Conservation (phyloP, 2,329 filamentous ascomycete genomes). For the Elsinoe fawcettii region DNA sequence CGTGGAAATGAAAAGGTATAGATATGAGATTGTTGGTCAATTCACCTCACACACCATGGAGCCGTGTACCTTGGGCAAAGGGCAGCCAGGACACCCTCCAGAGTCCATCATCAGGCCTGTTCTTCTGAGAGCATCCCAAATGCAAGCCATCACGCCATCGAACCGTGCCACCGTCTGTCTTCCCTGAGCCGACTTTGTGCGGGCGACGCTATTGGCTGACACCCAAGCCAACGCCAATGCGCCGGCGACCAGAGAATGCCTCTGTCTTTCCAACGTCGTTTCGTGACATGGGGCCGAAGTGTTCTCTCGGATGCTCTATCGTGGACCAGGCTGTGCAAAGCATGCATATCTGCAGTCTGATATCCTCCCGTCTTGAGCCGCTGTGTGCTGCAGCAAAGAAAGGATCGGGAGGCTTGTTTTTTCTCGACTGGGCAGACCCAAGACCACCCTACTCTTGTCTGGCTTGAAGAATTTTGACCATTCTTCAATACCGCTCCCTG, state of each 20-base stretch:
- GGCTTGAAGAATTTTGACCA: too few relatives aligned
- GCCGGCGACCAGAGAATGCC: neutral
- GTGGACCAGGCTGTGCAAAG: neutral
- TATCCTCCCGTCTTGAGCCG: neutral
- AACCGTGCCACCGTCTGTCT: neutral
- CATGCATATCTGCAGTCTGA: neutral
- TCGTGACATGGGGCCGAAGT: neutral
- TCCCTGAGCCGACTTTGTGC: neutral
- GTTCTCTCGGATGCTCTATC: neutral
- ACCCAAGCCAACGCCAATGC: slow-evolving; percentile 5
- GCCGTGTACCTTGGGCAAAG: too few relatives aligned
- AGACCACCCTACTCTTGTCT: too few relatives aligned
- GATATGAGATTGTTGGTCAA: neutral
- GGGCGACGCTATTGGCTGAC: slow-evolving; percentile 3
- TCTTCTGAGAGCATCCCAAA: neutral
- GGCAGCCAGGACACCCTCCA: too few relatives aligned
- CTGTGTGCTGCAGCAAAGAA: neutral
- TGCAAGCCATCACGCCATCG: neutral
- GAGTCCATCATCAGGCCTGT: neutral
- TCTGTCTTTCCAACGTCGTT: neutral
- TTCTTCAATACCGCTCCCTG: too few relatives aligned
- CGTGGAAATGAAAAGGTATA: neutral
- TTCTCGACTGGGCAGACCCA: too few relatives aligned
- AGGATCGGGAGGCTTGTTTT: too few relatives aligned
- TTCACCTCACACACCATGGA: too few relatives aligned